These are phyloP conservation scores for Eucalyptus decipiens DNA, from an alignment of 345 rosid species.

Conservation along the genomic window DNA sequence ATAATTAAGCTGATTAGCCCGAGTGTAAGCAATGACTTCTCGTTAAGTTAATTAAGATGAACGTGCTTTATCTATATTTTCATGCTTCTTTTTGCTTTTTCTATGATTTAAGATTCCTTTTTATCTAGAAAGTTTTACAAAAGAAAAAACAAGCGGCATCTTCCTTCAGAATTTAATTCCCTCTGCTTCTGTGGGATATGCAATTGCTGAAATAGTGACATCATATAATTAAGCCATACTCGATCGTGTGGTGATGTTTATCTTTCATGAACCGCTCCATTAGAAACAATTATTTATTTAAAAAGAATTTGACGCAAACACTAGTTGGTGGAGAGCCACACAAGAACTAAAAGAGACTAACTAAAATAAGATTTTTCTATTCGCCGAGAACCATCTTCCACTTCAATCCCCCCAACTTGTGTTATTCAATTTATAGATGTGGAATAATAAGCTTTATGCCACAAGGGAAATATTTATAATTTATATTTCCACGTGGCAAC, in stretches of 20 bases:
- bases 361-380: background rate
- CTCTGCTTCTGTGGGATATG: background rate
- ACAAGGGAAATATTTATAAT: background rate
- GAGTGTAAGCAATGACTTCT: background rate
- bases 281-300: background rate
- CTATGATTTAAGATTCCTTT: background rate
- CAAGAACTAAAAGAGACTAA: background rate
- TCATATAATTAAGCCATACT: background rate
- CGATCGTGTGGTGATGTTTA: background rate
- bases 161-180: background rate
- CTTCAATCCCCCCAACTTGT: background rate
- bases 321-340: background rate
- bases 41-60: background rate
- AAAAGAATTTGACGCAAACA: background rate
- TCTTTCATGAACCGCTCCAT: background rate
- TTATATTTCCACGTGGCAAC: background rate
- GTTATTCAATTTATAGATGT: background rate
- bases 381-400: background rate
- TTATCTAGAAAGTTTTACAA: background rate
- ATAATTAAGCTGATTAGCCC: background rate
- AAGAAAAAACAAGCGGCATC: background rate
- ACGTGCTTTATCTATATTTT: background rate
- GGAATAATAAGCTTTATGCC: background rate
- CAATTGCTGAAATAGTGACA: background rate
- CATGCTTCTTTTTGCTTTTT: background rate